Conservation (phyloP, 2,329 filamentous ascomycete genomes). For the Aspergillus viridinutans region DNA sequence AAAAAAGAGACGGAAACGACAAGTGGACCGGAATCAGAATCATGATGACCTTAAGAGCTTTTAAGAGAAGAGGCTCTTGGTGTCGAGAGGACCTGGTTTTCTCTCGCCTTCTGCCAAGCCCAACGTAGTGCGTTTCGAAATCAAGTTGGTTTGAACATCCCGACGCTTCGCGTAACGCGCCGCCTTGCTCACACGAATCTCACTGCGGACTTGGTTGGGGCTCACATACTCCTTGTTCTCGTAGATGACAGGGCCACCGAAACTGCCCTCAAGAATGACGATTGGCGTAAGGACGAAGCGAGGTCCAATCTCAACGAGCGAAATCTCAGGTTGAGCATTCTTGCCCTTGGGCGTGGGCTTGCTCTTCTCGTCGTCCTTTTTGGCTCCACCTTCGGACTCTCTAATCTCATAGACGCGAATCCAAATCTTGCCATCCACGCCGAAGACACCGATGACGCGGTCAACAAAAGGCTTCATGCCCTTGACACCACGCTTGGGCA, state of each 20-base stretch:
- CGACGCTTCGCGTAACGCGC: constrained; percentile 71
- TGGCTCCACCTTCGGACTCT: constrained; percentile 65
- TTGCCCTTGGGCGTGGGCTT: constrained; percentile 42
- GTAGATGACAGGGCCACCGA: constrained; percentile 94
- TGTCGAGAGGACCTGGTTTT: constrained; percentile 68
- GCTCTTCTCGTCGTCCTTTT: constrained; percentile 41
- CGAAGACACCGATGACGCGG: constrained; percentile 86
- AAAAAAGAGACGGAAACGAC: constrained; percentile 14
- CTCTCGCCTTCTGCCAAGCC: constrained; percentile 63
- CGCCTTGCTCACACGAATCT: constrained; percentile 72
- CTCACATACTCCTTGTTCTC: constrained; percentile 97
- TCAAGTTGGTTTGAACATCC: constrained; percentile 68
- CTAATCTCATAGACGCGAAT: constrained; percentile 90
- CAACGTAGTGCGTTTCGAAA: constrained; percentile 70
- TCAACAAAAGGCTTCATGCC: constrained; percentile 96
- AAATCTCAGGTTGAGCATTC: constrained; percentile 66
- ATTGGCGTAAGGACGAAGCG: constrained; percentile 91
- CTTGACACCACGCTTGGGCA: constrained; percentile 73
- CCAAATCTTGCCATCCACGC: constrained; percentile 94
- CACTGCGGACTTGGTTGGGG: constrained; percentile 87
- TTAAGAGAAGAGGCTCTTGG: constrained; percentile 64
- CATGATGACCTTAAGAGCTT: constrained; percentile 56
- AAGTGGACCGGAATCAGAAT: constrained; percentile 12
- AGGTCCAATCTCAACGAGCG: constrained; percentile 87
- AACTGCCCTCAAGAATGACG: constrained; percentile 89